Base-by-base conservation (phyloP, 306 rosid species). In the Ormosia emarginata region DNA sequence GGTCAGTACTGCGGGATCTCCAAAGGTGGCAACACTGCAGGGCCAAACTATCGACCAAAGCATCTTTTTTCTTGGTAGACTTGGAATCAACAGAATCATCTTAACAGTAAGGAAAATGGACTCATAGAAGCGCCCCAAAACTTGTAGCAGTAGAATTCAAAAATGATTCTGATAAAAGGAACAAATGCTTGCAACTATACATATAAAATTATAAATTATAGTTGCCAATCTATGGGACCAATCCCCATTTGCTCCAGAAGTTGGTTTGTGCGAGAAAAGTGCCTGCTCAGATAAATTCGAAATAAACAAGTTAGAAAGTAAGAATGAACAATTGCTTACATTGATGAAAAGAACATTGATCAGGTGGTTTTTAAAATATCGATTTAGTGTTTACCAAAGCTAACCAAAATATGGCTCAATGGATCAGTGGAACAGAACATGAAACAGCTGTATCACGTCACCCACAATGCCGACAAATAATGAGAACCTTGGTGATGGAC, bases 141-240 rank as follows among this genome's bases (percentile, higher is more conserved):
- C 64, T 41, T 75, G 34, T 15, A 34, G 62, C 61, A 41, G 34
- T 0, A 53, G 62, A 29, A 70, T 62, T 63, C 67, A 37, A 72
- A 39, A 30, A 18, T 4, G 46, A 63, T 40, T 46, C 18, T 64
- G 46, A 44, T 24, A 6, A 9, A 6, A 56, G 57, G 50, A 39
- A 34, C 2, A 10, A 66, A 39, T 10, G 10, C 13, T 62, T 70
- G 58, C 6, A 74, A 47, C 57, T 44, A 56, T 18, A 34, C 55
- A 39, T 39, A 71, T 33, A 47, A 33, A 63, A 85, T 83, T 39
- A 71, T 33, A 47, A 33, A 63, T 86, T 83, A 93, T 33, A 95
- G 94, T 82, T 95, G 92, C 99, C 99, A 95, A 76, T 93, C 96
- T 50, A 95, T 95, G 44, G 98, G 78, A 79, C 72, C 33, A 63